Base-by-base conservation (phyloP, 2,329 filamentous ascomycete genomes). In the Pseudogymnoascus sp. region DNA sequence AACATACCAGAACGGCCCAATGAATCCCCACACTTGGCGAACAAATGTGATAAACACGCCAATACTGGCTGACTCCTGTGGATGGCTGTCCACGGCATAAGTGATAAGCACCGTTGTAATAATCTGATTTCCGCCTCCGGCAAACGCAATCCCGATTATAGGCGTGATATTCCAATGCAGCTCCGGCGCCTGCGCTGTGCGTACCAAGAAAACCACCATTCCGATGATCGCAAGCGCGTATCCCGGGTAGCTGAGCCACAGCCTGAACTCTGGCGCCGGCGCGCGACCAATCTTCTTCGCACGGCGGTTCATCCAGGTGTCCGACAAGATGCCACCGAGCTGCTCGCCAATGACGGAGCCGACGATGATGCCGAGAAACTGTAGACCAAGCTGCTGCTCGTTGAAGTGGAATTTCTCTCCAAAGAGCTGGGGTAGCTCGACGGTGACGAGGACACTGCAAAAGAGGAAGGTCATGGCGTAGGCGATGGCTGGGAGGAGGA, bases 341-440 rank as follows among this genome's bases (percentile, higher is more conserved):
- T 83, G 81, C 68, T 86, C 83, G 18, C 83, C 83, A 8, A 85
- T 73, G 6, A 82, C 73, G 1, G 77, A 79, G 1, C 83, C 82
- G 35, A 85, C 74, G 57, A 86, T 81, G 57, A 84, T 73, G 2
- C 77, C 77, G 6, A 84, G 71, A 65, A 82, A 83, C 62, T 85
- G 82, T 1, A 86, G 75, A 0, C 83, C 83, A 6, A 85, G 74
- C 62, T 84, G 78, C 68, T 85, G 77, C 0, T 80, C 66, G 66
- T 83, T 80, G 71, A 86, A 78, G 12, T 75, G 75, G 62, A 84
- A 87, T 62, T 80, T 80, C 35, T 75, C 70, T 5, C 77, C 75
- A 64, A 84, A 82, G 1, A 86, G 74, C 62, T 84, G 81, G 0
- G 83, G 83, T 3, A 86, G 80, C 65, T 85, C 82, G 25, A 86